Evolutionary conservation across 73 alveolate species (phyloP).

Genomic region (Paramecium tetraurelia): DNA sequence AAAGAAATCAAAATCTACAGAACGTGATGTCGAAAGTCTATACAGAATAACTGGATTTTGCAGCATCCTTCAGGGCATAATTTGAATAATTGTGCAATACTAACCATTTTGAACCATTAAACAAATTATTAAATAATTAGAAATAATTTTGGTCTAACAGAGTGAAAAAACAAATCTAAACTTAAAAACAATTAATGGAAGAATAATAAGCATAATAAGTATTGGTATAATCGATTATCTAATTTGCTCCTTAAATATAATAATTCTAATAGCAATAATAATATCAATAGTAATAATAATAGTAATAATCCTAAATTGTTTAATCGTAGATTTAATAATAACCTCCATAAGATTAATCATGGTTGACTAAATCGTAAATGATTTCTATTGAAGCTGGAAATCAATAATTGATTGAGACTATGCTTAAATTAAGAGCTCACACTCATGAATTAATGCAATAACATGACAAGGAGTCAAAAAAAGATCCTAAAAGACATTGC

Average conservation of each 20-base stretch:
- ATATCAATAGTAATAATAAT: neutral
- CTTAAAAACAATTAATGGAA: neutral
- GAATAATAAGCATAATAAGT: neutral
- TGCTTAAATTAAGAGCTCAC: neutral
- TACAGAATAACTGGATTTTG: constrained; percentile 24
- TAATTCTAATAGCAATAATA: neutral
- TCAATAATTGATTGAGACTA: constrained; percentile 11
- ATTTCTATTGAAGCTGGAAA: neutral
- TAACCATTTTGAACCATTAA: constrained; percentile 34
- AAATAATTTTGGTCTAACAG: constrained; percentile 10
- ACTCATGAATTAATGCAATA: constrained; percentile 29
- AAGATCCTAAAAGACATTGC: neutral
- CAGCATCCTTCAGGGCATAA: neutral
- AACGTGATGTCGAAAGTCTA: constrained; percentile 19
- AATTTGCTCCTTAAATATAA: neutral
- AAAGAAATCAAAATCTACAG: constrained; percentile 28
- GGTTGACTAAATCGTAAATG: neutral
- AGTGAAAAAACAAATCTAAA: neutral
- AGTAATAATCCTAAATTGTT: neutral
- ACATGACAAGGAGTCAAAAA: neutral
- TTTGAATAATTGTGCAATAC: neutral
- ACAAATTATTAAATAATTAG: neutral
- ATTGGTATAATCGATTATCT: neutral
- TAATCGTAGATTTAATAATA: neutral
- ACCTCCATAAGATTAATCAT: neutral